Evolutionary conservation across 208 protist species (phyloP).

Genomic region (Leishmania braziliensis): DNA sequence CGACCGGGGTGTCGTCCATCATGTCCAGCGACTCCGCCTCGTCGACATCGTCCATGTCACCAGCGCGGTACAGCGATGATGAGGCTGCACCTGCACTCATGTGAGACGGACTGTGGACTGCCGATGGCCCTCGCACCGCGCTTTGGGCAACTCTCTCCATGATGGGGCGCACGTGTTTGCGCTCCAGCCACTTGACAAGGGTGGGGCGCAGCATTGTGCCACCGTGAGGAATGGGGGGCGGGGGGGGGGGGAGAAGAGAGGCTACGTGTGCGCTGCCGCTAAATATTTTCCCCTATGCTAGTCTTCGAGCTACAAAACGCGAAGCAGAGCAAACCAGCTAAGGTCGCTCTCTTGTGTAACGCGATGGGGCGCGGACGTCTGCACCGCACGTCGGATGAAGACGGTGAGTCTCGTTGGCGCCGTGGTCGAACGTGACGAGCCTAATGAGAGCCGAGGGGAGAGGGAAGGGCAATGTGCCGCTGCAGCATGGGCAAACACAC

Average conservation of each 20-base stretch:
- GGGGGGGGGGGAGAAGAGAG: neutral
- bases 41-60: conserved; percentile 18
- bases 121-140: neutral
- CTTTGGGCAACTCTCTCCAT: conserved; percentile 28
- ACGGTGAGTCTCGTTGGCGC: neutral
- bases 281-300: neutral
- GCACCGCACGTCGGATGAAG: neutral
- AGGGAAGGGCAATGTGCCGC: neutral
- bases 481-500: neutral
- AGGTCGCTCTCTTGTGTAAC: neutral
- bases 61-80: conserved; percentile 16
- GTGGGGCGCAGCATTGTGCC: conserved; percentile 31
- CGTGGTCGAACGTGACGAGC: neutral
- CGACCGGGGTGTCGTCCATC: conserved; percentile 16
- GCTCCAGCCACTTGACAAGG: conserved; percentile 30
- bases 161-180: conserved; percentile 29
- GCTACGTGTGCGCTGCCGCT: neutral
- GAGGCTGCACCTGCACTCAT: neutral
- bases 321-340: neutral
- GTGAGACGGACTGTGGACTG: neutral
- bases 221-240: neutral
- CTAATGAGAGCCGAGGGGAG: neutral
- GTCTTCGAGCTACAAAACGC: neutral
- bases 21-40: conserved; percentile 6
- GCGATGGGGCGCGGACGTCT: neutral